phyloP scores from a whole-genome alignment of 2,329 filamentous ascomycete genomes.

The Aspergillus japonicus region DNA sequence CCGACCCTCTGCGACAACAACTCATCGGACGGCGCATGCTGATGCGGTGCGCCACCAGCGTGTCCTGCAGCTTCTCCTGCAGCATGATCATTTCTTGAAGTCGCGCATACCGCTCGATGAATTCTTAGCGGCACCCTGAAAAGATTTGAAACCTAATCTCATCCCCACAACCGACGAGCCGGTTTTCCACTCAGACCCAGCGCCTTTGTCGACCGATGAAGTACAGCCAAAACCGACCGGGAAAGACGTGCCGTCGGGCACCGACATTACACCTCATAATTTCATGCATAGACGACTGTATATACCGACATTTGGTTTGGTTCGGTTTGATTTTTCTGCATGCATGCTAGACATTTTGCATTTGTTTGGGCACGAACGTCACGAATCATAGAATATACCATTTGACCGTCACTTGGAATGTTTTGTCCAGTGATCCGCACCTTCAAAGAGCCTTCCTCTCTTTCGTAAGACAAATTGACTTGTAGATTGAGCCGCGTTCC shows the following conservation, averaged over 20 bases:
- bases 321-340: neutral
- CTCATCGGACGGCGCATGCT: neutral
- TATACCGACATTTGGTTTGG: neutral
- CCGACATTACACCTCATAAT: neutral
- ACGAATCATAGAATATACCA: neutral
- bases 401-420: neutral
- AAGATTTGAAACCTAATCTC: neutral
- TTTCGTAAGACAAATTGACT: neutral
- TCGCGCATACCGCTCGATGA: neutral
- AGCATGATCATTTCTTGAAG: neutral
- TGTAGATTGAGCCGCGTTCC: neutral
- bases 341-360: neutral
- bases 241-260: neutral
- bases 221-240: neutral
- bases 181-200: neutral
- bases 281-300: neutral
- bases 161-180: neutral
- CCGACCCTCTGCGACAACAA: neutral
- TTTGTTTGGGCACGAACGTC: neutral
- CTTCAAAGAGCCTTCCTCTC: neutral
- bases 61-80: neutral
- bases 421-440: neutral
- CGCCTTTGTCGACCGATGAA: neutral
- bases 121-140: neutral
- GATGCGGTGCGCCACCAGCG: neutral